Conservation (phyloP, 345 rosid genomes). For the Limnanthes douglasii region DNA sequence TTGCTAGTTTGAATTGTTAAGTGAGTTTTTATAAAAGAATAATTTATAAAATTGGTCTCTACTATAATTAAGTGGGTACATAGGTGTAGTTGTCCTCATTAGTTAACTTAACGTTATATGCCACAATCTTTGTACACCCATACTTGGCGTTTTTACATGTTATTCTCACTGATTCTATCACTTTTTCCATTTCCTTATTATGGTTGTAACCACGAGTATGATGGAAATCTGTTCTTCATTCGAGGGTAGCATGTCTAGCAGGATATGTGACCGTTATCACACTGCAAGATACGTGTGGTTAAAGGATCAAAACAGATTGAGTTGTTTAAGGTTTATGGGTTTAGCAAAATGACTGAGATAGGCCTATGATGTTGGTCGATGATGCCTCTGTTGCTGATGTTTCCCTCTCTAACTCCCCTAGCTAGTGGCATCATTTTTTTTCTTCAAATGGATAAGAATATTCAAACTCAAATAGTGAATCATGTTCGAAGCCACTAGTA, state of each 20-base stretch:
- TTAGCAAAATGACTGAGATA: too few relatives aligned
- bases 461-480: too few relatives aligned
- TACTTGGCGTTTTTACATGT: conserved; percentile 25
- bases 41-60: too few relatives aligned
- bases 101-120: conserved; percentile 15
- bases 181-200: conserved; percentile 43
- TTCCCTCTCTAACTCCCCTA: too few relatives aligned
- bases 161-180: conserved; percentile 24
- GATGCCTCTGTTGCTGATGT: too few relatives aligned
- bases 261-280: conserved; percentile 55
- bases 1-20: too few relatives aligned
- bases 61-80: too few relatives aligned
- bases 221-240: conserved; percentile 30
- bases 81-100: conserved; percentile 28
- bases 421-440: too few relatives aligned
- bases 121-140: conserved; percentile 24
- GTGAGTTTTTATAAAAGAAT: too few relatives aligned
- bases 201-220: conserved; percentile 36
- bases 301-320: conserved; percentile 14
- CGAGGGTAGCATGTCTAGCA: conserved; percentile 36
- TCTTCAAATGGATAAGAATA: too few relatives aligned
- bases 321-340: conserved; percentile 14
- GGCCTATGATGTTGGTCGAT: too few relatives aligned
- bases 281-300: conserved; percentile 22
- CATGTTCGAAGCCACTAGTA: too few relatives aligned